A percentile compares a stretch with the other conserved stretches of the same genome.
These are phyloP conservation scores for Seiridium unicorne DNA, from an alignment of 2,329 filamentous ascomycete species.

Conservation along the genomic window DNA sequence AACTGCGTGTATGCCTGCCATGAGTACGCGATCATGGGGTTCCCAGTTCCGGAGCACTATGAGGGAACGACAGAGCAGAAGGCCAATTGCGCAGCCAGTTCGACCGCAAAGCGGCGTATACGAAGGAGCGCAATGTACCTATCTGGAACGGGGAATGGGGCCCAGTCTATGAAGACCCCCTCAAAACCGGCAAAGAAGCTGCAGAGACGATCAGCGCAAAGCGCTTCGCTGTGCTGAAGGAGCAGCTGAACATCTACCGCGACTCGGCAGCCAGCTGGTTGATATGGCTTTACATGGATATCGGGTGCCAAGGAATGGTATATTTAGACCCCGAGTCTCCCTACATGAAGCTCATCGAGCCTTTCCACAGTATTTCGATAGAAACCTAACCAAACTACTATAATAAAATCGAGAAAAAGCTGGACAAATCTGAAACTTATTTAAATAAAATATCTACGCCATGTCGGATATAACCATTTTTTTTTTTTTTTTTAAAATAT, in stretches of 20 bases:
- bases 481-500: too few relatives aligned
- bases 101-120: constrained; percentile 41
- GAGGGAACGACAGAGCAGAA: constrained; percentile 40
- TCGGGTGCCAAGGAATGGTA: constrained; percentile 56
- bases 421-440: too few relatives aligned
- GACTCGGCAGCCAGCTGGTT: constrained; percentile 48
- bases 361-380: too few relatives aligned
- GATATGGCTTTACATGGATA: constrained; percentile 61
- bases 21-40: constrained; percentile 45
- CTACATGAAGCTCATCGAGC: constrained; percentile 49
- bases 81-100: constrained; percentile 35
- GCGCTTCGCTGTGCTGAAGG: constrained; percentile 37
- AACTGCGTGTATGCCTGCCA: constrained; percentile 46
- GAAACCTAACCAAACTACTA: too few relatives aligned
- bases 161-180: constrained; percentile 42
- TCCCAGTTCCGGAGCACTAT: constrained; percentile 38
- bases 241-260: constrained; percentile 38
- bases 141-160: constrained; percentile 53
- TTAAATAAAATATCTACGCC: too few relatives aligned
- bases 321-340: constrained; percentile 42
- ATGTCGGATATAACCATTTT: too few relatives aligned
- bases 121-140: constrained; percentile 36
- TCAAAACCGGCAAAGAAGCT: constrained; percentile 34
- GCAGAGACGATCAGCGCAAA: constrained; percentile 31
- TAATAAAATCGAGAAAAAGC: too few relatives aligned